Percentiles rank a stretch among this genome's conserved stretches.
Evolutionary conservation across 805 yeast genomes (phyloP).

Genomic region (Myxozyma monticola): DNA sequence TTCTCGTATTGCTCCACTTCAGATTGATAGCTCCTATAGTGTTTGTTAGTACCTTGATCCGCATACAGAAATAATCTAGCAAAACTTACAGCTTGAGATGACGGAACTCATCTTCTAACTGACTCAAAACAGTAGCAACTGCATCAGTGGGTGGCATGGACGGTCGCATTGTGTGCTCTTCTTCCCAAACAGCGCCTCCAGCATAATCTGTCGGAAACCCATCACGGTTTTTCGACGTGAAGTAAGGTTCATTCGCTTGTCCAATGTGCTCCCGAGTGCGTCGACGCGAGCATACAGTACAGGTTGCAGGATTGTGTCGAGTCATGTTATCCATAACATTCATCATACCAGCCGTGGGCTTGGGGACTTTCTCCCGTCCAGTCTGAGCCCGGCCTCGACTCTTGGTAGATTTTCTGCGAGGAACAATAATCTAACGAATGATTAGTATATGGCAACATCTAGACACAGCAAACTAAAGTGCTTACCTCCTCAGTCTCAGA

Average conservation of each 20-base stretch:
- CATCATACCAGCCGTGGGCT: slow-evolving; percentile 4
- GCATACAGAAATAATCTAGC: neutral
- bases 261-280: no score
- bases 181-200: slow-evolving; percentile 14
- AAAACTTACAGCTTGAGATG: slow-evolving; percentile 14
- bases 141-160: slow-evolving; percentile 25
- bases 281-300: slow-evolving; percentile 23
- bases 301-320: slow-evolving; percentile 16
- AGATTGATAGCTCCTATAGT: slow-evolving; percentile 16
- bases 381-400: no score
- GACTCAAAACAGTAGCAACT: slow-evolving; percentile 12
- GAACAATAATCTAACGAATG: no score
- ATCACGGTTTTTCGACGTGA: neutral
- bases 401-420: no score
- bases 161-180: slow-evolving; percentile 27
- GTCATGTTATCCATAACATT: slow-evolving; percentile 8
- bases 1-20: slow-evolving; percentile 18
- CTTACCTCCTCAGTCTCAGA: no score
- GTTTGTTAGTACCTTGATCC: neutral
- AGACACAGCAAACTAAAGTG: no score
- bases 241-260: neutral
- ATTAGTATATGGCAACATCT: no score
- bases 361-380: no score
- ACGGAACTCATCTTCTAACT: slow-evolving; percentile 27
- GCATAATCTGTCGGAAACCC: neutral